A percentile compares a stretch with the other conserved stretches of the same genome.
Evolutionary conservation across 2,329 filamentous ascomycete species (phyloP).

Genomic region (Calonectria montana): DNA sequence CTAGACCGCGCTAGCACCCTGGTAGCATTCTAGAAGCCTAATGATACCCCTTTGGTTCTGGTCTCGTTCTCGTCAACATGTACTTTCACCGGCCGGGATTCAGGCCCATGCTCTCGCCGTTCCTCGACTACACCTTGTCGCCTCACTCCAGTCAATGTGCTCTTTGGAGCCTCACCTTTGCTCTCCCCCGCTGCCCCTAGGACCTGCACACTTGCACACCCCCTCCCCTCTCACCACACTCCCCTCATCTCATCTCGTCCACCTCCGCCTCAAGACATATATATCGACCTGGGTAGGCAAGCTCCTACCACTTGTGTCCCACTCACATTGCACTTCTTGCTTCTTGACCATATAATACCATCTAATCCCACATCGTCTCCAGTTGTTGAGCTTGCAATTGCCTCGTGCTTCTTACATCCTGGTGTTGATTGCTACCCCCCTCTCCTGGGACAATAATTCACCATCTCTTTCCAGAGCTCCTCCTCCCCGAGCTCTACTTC

Average conservation of each 20-base stretch:
- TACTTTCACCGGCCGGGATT: constrained; percentile 30
- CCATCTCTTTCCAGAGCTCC: background rate
- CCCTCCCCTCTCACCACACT: background rate
- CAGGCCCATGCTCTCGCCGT: constrained; percentile 30
- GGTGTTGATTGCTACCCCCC: constrained; percentile 21
- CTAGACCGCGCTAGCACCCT: constrained; percentile 22
- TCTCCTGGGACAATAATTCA: constrained; percentile 10
- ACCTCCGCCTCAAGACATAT: constrained; percentile 9
- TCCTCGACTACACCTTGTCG: constrained; percentile 36
- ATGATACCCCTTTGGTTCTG: constrained; percentile 33
- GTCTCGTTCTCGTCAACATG: background rate
- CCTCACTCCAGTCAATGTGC: constrained; percentile 43
- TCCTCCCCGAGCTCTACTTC: constrained; percentile 8
- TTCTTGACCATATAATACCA: constrained; percentile 17
- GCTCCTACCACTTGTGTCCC: constrained; percentile 13
- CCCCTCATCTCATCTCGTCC: constrained; percentile 6
- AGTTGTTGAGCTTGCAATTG: constrained; percentile 27
- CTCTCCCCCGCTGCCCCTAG: constrained; percentile 6
- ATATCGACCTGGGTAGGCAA: constrained; percentile 8
- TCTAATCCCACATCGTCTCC: constrained; percentile 29
- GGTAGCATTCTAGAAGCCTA: constrained; percentile 40
- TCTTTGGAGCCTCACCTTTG: constrained; percentile 42
- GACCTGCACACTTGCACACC: background rate
- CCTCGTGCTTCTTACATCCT: constrained; percentile 10
- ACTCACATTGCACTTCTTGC: constrained; percentile 20